phyloP scores from a whole-genome alignment of 108 stramenopile genomes.

The Pinguiococcus pyrenoidosus region DNA sequence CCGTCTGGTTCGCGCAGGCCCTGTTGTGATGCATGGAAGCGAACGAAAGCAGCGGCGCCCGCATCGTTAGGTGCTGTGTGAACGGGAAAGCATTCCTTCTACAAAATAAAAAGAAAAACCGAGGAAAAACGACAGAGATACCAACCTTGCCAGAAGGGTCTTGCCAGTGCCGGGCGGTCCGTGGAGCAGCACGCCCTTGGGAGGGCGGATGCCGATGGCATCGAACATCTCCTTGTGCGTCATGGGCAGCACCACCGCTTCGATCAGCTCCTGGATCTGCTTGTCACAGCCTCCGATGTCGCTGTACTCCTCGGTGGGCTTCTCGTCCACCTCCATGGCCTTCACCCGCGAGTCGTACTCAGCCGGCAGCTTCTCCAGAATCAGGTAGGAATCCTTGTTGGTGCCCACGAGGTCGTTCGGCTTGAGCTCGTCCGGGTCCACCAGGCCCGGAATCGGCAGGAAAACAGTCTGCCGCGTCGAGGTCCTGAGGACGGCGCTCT shows the following conservation, averaged over 20 bases:
- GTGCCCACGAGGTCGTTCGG: constrained; percentile 96
- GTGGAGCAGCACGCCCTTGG: constrained; percentile 71
- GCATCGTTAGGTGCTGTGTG: no score
- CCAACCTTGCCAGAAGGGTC: constrained; percentile 94
- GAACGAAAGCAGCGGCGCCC: no score
- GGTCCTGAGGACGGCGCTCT: constrained; percentile 46
- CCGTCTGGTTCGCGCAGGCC: constrained; percentile 97
- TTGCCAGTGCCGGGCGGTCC: constrained; percentile 96
- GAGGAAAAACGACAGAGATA: no score
- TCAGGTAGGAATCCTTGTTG: constrained; percentile 98
- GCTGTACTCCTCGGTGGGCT: constrained; percentile 82
- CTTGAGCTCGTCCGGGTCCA: constrained; percentile 74
- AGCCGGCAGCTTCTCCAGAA: constrained; percentile 96
- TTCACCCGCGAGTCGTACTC: constrained; percentile 96
- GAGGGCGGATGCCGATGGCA: constrained; percentile 92
- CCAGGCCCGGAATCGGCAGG: constrained; percentile 94
- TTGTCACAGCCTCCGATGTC: constrained; percentile 95
- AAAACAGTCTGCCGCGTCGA: constrained; percentile 84
- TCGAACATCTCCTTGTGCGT: constrained; percentile 97
- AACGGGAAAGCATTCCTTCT: no score
- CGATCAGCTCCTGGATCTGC: constrained; percentile 98
- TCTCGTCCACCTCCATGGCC: constrained; percentile 97
- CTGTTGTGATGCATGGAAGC: no score
- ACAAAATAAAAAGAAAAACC: no score
- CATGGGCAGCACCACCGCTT: constrained; percentile 98